Evolutionary conservation across 768 basidiomycete species (phyloP).

Genomic region (Suillus clintonianus): DNA sequence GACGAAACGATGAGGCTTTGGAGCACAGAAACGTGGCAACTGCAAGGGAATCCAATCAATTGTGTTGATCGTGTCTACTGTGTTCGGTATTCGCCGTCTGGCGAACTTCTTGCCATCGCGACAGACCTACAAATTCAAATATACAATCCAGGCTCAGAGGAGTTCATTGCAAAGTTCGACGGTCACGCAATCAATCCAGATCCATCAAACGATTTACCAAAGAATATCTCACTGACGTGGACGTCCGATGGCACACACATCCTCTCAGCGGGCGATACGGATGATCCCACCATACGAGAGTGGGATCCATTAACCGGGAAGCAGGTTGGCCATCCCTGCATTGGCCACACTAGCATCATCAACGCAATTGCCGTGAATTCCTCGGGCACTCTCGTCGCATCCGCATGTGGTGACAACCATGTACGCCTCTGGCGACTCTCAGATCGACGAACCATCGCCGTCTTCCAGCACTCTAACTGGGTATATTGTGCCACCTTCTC

Average conservation of each 20-base stretch:
- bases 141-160: not conserved
- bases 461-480: not conserved
- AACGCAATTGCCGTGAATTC: not conserved
- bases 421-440: not conserved
- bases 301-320: not conserved
- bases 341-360: not conserved
- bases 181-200: not conserved
- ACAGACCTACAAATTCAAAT: not conserved
- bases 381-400: not conserved
- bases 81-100: not conserved
- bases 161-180: not conserved
- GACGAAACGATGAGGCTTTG: not conserved
- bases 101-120: not conserved
- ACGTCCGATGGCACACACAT: not conserved
- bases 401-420: not conserved
- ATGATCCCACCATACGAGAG: not conserved
- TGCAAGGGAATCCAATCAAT: not conserved
- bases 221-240: not conserved
- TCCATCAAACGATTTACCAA: not conserved
- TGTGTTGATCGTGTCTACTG: not conserved
- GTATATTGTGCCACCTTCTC: not conserved
- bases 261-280: not conserved
- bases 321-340: not conserved
- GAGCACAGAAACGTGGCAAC: not conserved
- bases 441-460: not conserved